A percentile compares a stretch with the other conserved stretches of the same genome.
These are phyloP conservation scores for Penicillium manginii DNA, from an alignment of 495 filamentous ascomycete genomes.

Conservation along the genomic window DNA sequence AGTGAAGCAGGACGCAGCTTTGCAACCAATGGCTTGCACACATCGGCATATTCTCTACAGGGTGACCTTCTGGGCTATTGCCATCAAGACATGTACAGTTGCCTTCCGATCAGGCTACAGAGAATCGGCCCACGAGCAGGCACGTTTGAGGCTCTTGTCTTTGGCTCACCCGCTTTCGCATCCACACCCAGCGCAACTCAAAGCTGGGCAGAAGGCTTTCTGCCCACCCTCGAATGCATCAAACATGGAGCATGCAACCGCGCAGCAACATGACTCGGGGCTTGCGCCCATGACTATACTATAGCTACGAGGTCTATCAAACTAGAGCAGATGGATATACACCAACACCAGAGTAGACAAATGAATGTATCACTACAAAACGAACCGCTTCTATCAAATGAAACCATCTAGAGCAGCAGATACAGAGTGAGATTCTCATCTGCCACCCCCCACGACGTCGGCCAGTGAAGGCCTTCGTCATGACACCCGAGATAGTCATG, in stretches of 20 bases:
- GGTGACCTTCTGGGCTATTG: background rate
- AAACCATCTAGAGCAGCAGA: conserved; percentile 87
- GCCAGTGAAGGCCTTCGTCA: conserved; percentile 73
- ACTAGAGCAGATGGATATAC: background rate
- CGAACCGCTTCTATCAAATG: conserved; percentile 84
- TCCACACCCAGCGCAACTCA: background rate
- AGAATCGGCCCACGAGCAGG: background rate
- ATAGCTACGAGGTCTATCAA: conserved; percentile 9
- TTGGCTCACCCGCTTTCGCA: background rate
- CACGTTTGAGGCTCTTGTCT: background rate
- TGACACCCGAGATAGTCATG: conserved; percentile 47
- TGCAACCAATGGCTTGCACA: background rate
- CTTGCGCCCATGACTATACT: conserved; percentile 11
- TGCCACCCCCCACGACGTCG: conserved; percentile 65
- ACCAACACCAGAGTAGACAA: conserved; percentile 23
- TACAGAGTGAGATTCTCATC: conserved; percentile 79
- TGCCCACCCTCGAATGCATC: background rate
- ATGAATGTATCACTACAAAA: conserved; percentile 60
- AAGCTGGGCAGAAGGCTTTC: background rate
- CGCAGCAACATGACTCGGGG: conserved; percentile 9
- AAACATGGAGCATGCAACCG: too few relatives aligned
- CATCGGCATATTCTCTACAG: background rate
- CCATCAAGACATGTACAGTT: background rate
- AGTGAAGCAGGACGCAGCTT: conserved; percentile 23
- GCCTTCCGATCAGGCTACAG: background rate